Conservation (phyloP, 2,329 filamentous ascomycete genomes). For the Aciculosporium take region DNA sequence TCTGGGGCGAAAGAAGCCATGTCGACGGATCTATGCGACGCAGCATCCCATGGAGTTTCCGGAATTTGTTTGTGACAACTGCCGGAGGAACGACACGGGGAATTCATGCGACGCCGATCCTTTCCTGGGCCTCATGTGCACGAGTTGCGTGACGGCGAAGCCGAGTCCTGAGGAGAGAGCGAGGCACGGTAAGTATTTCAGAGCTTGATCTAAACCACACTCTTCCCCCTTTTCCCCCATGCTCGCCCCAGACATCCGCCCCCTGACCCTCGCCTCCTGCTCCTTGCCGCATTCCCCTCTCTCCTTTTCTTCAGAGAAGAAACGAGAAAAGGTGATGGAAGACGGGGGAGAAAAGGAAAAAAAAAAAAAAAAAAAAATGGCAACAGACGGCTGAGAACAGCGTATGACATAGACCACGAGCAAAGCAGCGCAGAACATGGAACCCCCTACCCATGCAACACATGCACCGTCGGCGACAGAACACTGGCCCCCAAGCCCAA, state of each 20-base stretch:
- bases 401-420: not conserved
- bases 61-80: constrained; percentile 8
- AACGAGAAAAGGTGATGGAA: too few species aligned
- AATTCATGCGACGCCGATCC: constrained; percentile 13
- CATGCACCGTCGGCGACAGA: not conserved
- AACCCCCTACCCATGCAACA: not conserved
- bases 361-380: too few species aligned
- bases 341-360: too few species aligned
- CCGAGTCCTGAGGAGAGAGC: constrained; percentile 5
- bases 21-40: constrained; percentile 9
- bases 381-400: not conserved
- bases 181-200: not conserved
- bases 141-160: constrained; percentile 8
- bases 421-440: not conserved
- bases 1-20: not conserved
- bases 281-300: too few species aligned
- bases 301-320: too few species aligned
- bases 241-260: not conserved
- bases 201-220: too few species aligned
- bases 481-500: constrained; percentile 7
- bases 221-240: not conserved
- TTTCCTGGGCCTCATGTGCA: constrained; percentile 9
- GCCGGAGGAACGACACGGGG: not conserved
- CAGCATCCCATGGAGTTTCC: constrained; percentile 7
- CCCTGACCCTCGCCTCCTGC: not conserved